Conservation (phyloP, 306 rosid species). For the Crotalaria pallida region DNA sequence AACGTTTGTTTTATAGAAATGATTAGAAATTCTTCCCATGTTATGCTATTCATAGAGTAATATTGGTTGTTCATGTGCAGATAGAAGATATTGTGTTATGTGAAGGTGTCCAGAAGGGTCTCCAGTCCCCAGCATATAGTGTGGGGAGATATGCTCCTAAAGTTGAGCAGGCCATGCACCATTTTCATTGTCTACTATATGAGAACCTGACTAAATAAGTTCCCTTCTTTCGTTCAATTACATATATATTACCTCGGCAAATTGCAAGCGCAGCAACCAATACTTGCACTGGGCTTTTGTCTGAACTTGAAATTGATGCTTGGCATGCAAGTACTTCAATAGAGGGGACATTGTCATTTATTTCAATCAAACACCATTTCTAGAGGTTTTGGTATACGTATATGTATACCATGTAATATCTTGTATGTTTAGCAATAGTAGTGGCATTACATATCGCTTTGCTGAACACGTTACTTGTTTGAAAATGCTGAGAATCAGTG, state of each 20-base stretch:
- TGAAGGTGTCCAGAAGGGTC: slow-evolving; percentile 85
- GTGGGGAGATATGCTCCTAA: slow-evolving; percentile 78
- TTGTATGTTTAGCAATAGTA: neutral
- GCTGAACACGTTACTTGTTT: neutral
- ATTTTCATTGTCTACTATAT: slow-evolving; percentile 70
- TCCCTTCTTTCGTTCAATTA: neutral
- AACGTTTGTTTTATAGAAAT: neutral
- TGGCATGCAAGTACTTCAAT: neutral
- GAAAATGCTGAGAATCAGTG: neutral
- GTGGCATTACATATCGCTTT: neutral
- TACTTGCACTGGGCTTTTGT: neutral
- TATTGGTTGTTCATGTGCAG: slow-evolving; percentile 37
- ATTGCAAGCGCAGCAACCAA: neutral
- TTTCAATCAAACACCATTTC: neutral
- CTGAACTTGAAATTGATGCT: slow-evolving; percentile 10
- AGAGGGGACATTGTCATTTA: neutral
- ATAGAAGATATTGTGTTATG: slow-evolving; percentile 68
- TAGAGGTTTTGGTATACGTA: neutral
- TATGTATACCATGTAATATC: neutral
- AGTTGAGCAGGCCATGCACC: slow-evolving; percentile 90
- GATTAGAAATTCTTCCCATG: neutral
- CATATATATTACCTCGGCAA: neutral
- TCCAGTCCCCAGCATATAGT: slow-evolving; percentile 66
- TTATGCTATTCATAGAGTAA: neutral
- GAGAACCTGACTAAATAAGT: slow-evolving; percentile 32